Base-by-base conservation (phyloP, 192 early-diverging fungal species). In the Linderina pennispora region DNA sequence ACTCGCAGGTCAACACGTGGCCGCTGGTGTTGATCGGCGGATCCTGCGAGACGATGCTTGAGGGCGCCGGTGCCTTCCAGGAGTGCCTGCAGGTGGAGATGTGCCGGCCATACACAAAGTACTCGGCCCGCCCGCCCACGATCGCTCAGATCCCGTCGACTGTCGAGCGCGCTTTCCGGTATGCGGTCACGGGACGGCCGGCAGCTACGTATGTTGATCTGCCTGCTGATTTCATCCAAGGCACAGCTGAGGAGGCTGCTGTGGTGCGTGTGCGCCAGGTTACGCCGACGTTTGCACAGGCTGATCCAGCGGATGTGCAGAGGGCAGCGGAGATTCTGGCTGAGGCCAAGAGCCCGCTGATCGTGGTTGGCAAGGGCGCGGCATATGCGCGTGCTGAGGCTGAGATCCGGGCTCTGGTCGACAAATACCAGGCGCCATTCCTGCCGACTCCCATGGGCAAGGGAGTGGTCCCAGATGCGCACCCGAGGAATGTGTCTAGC, bases 341-440 rank as follows among this genome's bases (percentile, higher is more conserved):
- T 2, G 21, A 37, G 5, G 82, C 86, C 8, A 62, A 76, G 31
- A 49, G 40, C 20, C 86, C 86, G 38, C 53, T 88, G 41, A 48
- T 86, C 2, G 71, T 88, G 9, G 61, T 86, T 4, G 86, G 86
- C n/a, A 88, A 88, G 72, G 86, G 85, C 43, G 80, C 81, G 22
- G 73, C 81, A 15, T 88, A 81, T 55, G 65, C 86, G 15, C 55
- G 81, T 20, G 84, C 81, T 0, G 86, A 86, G 48, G 45, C 46
- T 18, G 80, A 79, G 52, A 42, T 86, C 20, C 54, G 48, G 10
- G 56, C 63, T 22, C 53, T 86, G 25, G 64, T 85, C 8, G 71
- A 83, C 31, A 50, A 62, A 38, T 73, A 76, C 19, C 49, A 65
- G 20, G 78, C 81, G 34, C 82, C 84, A 28, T 88, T 86, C 45